Conservation (phyloP, 1,284 basidiomycete species). For the Cryptococcus sp. region DNA sequence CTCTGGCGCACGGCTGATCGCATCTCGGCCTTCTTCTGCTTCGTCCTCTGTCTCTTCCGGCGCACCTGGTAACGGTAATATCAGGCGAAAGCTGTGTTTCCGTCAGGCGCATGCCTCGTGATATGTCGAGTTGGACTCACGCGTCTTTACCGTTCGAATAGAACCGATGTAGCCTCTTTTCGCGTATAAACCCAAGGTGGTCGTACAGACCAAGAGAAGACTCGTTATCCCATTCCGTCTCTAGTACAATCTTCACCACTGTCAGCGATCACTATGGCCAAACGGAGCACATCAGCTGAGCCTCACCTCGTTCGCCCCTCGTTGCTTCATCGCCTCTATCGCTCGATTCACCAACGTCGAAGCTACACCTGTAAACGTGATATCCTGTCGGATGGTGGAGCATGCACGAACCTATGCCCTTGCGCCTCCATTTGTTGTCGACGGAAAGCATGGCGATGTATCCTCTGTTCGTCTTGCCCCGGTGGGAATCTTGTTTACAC, state of each 20-base stretch:
- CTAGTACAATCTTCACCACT: conserved; percentile 77
- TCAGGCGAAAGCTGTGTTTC: conserved; percentile 27
- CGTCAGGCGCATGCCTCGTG: not conserved
- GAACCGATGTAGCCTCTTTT: conserved; percentile 90
- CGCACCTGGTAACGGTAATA: conserved; percentile 18
- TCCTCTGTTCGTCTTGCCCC: conserved; percentile 70
- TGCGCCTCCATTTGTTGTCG: conserved; percentile 68
- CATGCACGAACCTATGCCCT: conserved; percentile 72
- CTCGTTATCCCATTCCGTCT: conserved; percentile 92
- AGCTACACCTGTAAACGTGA: conserved; percentile 50
- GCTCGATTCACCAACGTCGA: conserved; percentile 70
- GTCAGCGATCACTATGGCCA: not conserved
- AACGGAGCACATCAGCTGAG: not conserved
- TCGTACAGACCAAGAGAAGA: conserved; percentile 84
- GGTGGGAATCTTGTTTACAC: conserved; percentile 87
- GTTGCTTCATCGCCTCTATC: conserved; percentile 69
- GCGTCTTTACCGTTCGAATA: conserved; percentile 69
- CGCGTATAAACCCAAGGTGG: conserved; percentile 86
- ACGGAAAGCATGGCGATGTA: conserved; percentile 99
- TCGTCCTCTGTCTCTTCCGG: conserved; percentile 17
- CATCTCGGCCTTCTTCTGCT: conserved; percentile 22
- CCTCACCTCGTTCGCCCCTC: conserved; percentile 75
- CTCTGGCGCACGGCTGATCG: conserved; percentile 15
- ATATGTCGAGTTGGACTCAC: conserved; percentile 30
- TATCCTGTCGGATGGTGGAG: not conserved